phyloP scores from a whole-genome alignment of 805 yeast species.

The Saturnispora sekii region DNA sequence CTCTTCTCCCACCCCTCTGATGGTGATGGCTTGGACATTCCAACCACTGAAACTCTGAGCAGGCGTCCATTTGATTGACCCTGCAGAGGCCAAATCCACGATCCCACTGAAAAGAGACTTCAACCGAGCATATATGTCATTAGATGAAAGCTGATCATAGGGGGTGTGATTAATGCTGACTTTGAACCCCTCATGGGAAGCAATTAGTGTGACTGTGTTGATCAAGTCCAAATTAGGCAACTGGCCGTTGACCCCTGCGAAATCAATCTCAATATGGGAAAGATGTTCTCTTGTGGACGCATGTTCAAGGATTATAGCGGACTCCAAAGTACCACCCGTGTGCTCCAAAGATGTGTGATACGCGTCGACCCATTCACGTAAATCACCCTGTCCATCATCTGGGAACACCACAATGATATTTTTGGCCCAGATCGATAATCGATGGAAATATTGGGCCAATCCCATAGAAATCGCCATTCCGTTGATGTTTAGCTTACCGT shows the following conservation, averaged over 20 bases:
- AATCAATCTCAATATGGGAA: constrained; percentile 62
- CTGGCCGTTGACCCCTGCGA: constrained; percentile 91
- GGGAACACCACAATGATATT: constrained; percentile 83
- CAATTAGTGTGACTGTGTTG: constrained; percentile 67
- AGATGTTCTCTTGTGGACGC: constrained; percentile 55
- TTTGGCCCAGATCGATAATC: constrained; percentile 93
- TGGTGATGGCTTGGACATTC: constrained; percentile 85
- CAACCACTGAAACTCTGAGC: constrained; percentile 93
- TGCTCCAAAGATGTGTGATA: constrained; percentile 77
- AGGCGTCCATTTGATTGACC: constrained; percentile 47
- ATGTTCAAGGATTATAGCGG: constrained; percentile 78
- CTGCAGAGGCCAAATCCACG: constrained; percentile 59
- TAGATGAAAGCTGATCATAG: constrained; percentile 34
- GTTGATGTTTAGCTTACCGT: constrained; percentile 59
- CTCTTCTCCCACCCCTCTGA: constrained; percentile 44
- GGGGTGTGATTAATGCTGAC: constrained; percentile 57
- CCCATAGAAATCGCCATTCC: constrained; percentile 69
- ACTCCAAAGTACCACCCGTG: constrained; percentile 91
- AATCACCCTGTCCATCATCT: constrained; percentile 53
- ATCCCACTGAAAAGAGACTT: constrained; percentile 55
- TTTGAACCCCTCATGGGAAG: constrained; percentile 67
- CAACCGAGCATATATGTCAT: constrained; percentile 47
- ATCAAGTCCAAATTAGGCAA: constrained; percentile 87
- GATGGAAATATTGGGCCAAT: constrained; percentile 66
- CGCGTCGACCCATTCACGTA: constrained; percentile 87